Conservation (phyloP, 2,329 filamentous ascomycete genomes). For the Podosphaera fusca region DNA sequence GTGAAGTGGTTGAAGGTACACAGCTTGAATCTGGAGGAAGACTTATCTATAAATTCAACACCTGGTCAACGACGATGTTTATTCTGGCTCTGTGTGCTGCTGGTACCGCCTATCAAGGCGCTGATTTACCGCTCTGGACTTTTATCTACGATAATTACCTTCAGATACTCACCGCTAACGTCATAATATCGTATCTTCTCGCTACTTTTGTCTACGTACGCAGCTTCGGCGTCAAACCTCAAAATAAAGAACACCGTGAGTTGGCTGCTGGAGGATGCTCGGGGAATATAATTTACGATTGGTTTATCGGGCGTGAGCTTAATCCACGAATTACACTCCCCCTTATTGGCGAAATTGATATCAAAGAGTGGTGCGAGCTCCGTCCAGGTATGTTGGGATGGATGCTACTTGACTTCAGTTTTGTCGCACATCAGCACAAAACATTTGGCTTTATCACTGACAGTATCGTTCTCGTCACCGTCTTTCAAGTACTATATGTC, state of each 20-base stretch:
- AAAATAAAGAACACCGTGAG: constrained; percentile 48
- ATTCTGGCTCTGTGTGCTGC: constrained; percentile 48
- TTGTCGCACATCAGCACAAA: constrained; percentile 71
- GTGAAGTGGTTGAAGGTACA: constrained; percentile 44
- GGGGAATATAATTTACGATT: constrained; percentile 80
- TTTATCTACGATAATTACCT: constrained; percentile 84
- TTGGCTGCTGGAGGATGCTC: constrained; percentile 61
- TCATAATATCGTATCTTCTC: constrained; percentile 49
- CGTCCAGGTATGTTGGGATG: constrained; percentile 81
- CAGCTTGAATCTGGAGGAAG: constrained; percentile 46
- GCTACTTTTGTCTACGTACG: constrained; percentile 60
- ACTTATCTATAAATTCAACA: constrained; percentile 64
- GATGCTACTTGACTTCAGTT: constrained; percentile 66
- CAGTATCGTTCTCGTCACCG: constrained; percentile 57
- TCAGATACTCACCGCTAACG: constrained; percentile 63
- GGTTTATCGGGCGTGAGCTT: constrained; percentile 87
- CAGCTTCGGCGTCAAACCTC: constrained; percentile 62
- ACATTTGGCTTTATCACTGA: constrained; percentile 66
- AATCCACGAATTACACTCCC: constrained; percentile 69
- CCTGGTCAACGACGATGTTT: constrained; percentile 50
- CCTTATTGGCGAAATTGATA: constrained; percentile 63
- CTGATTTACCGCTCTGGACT: constrained; percentile 71
- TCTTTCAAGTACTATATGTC: constrained; percentile 61
- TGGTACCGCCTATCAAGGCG: constrained; percentile 54
- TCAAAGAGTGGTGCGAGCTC: constrained; percentile 76